Conservation (phyloP, 192 early-diverging fungal genomes). For the Martensiomyces pterosporus region DNA sequence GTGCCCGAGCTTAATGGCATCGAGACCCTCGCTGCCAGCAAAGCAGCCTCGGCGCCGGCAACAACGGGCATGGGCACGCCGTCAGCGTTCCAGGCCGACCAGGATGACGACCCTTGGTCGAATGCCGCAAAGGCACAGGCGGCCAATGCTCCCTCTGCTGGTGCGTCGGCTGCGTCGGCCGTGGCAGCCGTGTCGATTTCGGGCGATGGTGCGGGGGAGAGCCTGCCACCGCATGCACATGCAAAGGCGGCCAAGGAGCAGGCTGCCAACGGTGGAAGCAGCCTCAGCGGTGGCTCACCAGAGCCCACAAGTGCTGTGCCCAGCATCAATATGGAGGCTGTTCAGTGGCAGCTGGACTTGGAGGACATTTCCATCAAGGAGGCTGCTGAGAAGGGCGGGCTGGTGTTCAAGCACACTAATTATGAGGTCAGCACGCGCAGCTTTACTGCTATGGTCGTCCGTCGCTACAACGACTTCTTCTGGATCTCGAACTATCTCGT, state of each 20-base stretch:
- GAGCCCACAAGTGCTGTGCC: slow-evolving; percentile 22
- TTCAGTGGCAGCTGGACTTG: slow-evolving; percentile 52
- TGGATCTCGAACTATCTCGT: slow-evolving; percentile 78
- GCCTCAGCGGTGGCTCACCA: slow-evolving; percentile 1
- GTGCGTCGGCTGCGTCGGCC: slow-evolving; percentile 15
- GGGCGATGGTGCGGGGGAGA: not conserved
- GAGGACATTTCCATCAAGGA: slow-evolving; percentile 51
- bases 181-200: slow-evolving; percentile 23
- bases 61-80: not conserved
- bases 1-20: slow-evolving; percentile 57
- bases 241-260: slow-evolving; percentile 25
- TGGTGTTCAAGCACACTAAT: slow-evolving; percentile 81
- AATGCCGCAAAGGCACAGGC: slow-evolving; percentile 17
- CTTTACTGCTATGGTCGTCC: slow-evolving; percentile 58
- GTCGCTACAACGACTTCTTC: slow-evolving; percentile 90
- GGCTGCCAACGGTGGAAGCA: slow-evolving; percentile 7
- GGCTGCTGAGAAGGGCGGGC: slow-evolving; percentile 54
- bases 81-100: slow-evolving; percentile 31
- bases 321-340: slow-evolving; percentile 36
- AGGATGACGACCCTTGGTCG: slow-evolving; percentile 58
- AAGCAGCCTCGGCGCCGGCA: slow-evolving; percentile 1
- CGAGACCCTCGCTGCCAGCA: slow-evolving; percentile 43
- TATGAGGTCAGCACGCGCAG: slow-evolving; percentile 72
- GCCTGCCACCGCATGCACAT: slow-evolving; percentile 19
- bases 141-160: too few relatives aligned